These are phyloP conservation scores for Gynostemma pentaphyllum DNA, from an alignment of 306 rosid genomes.

Conservation along the genomic window DNA sequence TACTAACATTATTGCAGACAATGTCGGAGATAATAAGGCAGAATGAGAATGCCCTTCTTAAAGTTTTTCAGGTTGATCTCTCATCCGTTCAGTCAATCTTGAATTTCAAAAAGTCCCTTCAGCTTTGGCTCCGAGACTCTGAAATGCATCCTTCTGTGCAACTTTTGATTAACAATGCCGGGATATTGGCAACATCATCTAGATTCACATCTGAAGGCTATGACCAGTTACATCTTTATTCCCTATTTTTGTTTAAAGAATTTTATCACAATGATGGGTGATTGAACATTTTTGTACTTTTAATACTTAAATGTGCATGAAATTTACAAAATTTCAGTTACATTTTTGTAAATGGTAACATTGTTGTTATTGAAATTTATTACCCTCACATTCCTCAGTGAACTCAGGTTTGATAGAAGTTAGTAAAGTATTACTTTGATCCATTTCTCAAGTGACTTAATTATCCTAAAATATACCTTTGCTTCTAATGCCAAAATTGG, in stretches of 20 bases:
- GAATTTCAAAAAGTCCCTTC: conserved; percentile 43
- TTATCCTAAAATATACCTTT: background rate
- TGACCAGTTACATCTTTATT: conserved; percentile 50
- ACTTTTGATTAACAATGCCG: conserved; percentile 77
- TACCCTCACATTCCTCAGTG: background rate
- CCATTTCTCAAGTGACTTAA: background rate
- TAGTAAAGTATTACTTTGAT: background rate
- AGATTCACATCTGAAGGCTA: conserved; percentile 64
- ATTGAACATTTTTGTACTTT: background rate
- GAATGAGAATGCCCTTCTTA: conserved; percentile 44
- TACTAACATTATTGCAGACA: conserved; percentile 35
- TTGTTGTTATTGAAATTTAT: background rate
- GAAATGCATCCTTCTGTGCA: conserved; percentile 72
- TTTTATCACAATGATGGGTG: background rate
- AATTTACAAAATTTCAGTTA: background rate
- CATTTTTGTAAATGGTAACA: background rate
- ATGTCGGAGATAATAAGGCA: conserved; percentile 39
- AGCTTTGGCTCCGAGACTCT: conserved; percentile 63
- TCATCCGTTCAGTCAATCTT: conserved; percentile 45
- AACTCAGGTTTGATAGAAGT: background rate
- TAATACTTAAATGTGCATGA: background rate
- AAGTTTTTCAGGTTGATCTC: conserved; percentile 64
- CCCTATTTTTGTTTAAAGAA: background rate
- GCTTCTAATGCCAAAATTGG: background rate
- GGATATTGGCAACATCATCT: conserved; percentile 72